Evolutionary conservation across 352 stramenopile species (phyloP).

Genomic region (Phytopythium sindhum): DNA sequence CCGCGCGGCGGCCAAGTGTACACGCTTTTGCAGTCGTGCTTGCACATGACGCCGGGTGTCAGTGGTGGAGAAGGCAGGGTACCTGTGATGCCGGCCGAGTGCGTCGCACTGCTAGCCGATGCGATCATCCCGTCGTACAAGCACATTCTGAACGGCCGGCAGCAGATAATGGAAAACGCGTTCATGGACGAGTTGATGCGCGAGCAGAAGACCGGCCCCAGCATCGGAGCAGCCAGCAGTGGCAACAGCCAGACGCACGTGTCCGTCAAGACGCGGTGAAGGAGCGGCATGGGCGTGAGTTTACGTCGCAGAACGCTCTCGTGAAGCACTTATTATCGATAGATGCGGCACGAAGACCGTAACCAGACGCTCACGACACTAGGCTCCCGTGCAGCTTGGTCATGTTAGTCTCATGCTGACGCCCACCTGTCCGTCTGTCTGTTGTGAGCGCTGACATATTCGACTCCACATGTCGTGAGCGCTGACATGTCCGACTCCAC

Average conservation of each 20-base stretch:
- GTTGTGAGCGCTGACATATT: no score
- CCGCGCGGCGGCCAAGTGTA: constrained; percentile 5
- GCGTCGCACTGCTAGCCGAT: constrained; percentile 26
- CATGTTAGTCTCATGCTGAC: no score
- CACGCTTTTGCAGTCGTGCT: constrained; percentile 24
- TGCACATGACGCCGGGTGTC: constrained; percentile 32
- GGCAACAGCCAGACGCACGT: neutral
- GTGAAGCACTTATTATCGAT: neutral
- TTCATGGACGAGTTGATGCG: constrained; percentile 38
- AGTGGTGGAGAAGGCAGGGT: neutral
- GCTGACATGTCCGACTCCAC: no score
- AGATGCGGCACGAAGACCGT: no score
- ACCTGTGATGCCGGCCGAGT: constrained; percentile 16
- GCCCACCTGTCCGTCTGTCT: no score
- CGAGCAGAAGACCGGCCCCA: neutral
- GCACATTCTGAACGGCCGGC: constrained; percentile 25
- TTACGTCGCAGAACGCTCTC: no score
- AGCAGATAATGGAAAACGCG: constrained; percentile 34
- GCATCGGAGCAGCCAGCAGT: neutral
- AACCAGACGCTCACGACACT: no score
- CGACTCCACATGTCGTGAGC: no score
- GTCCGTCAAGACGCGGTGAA: neutral
- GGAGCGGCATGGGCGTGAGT: neutral
- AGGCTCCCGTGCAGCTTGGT: no score
- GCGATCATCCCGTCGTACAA: constrained; percentile 34